Evolutionary conservation across 225 moss, liverwort and hornwort species (phyloP).

Genomic region (Physcomitrellopsis africana): DNA sequence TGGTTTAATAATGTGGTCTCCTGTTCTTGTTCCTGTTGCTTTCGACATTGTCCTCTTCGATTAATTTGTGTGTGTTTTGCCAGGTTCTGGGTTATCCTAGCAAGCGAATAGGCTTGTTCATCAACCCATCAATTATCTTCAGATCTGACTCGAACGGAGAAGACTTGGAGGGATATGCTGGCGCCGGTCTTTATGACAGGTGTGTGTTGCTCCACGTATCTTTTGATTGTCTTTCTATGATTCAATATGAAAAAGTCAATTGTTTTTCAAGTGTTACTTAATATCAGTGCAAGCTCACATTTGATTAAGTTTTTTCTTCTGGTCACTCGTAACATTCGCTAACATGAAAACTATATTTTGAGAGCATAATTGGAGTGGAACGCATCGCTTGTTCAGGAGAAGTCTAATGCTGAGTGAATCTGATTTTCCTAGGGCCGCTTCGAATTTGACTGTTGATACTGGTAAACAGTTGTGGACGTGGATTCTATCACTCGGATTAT

Average conservation of each 20-base stretch:
- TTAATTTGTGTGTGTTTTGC: constrained; percentile 2
- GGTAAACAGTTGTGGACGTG: not conserved
- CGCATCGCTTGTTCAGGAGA: not conserved
- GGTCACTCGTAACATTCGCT: not conserved
- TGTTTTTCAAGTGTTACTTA: not conserved
- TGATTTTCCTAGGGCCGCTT: not conserved
- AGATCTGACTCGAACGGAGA: constrained; percentile 95
- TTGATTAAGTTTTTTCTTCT: not conserved
- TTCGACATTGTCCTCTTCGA: not conserved
- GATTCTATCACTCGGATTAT: not conserved
- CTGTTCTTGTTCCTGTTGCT: not conserved
- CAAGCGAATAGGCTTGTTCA: constrained; percentile 81
- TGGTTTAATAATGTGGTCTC: not conserved
- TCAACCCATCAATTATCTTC: constrained; percentile 88
- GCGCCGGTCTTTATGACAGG: constrained; percentile 94
- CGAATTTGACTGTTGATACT: not conserved
- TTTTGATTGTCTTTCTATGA: too few relatives aligned
- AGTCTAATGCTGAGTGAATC: not conserved
- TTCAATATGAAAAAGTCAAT: too few relatives aligned
- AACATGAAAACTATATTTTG: not conserved
- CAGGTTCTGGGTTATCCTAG: constrained; percentile 84
- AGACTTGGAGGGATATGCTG: constrained; percentile 92
- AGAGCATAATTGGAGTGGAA: not conserved
- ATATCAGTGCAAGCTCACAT: not conserved
- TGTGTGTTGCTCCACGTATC: constrained; percentile 20